A percentile compares a stretch with the other conserved stretches of the same genome.
phyloP scores from a whole-genome alignment of 2,329 filamentous ascomycete genomes.

The Alternaria gaisen region DNA sequence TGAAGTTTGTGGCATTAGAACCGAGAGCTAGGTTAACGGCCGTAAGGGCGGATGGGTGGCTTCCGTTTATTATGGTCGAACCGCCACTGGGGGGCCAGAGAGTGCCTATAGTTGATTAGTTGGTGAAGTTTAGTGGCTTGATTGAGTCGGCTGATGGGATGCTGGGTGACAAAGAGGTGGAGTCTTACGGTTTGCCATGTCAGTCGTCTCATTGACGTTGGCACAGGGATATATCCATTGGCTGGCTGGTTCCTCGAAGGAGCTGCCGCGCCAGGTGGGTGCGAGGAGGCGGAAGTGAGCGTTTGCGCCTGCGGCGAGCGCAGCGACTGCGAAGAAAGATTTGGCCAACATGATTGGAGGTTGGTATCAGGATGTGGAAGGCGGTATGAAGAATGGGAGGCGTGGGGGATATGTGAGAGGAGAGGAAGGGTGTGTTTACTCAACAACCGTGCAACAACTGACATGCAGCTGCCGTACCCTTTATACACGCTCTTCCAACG shows the following conservation, averaged over 20 bases:
- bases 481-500: constrained; percentile 13
- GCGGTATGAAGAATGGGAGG: neutral
- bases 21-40: constrained; percentile 59
- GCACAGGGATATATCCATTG: constrained; percentile 56
- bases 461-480: constrained; percentile 12
- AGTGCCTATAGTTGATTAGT: constrained; percentile 18
- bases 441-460: neutral
- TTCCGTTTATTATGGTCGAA: constrained; percentile 52
- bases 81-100: constrained; percentile 58
- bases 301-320: constrained; percentile 44
- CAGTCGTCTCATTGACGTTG: constrained; percentile 50
- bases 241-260: constrained; percentile 47
- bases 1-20: constrained; percentile 54
- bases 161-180: no score
- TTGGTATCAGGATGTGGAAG: neutral
- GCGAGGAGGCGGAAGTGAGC: constrained; percentile 56
- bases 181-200: constrained; percentile 52
- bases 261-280: constrained; percentile 55
- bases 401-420: no score
- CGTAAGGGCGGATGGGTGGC: constrained; percentile 56
- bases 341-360: constrained; percentile 28
- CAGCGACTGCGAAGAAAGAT: constrained; percentile 28
- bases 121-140: no score
- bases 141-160: neutral
- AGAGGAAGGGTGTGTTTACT: neutral